phyloP scores from a whole-genome alignment of 441 rosid genomes.

The Populus trichocarpa region DNA sequence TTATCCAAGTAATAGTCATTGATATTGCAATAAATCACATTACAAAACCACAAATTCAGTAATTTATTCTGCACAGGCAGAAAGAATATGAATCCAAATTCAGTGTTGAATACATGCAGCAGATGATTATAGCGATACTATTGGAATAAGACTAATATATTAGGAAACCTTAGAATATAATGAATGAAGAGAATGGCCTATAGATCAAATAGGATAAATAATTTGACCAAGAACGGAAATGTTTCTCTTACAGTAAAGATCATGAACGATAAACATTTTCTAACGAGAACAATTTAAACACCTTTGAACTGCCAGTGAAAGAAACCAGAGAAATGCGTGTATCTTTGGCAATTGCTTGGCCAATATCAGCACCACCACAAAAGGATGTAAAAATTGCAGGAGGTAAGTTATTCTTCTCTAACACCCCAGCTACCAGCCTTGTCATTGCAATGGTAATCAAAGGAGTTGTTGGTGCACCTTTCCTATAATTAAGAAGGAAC shows the following conservation, averaged over 20 bases:
- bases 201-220: not conserved
- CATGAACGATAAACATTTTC: not conserved
- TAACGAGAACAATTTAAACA: slow-evolving; percentile 20
- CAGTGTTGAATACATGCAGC: not conserved
- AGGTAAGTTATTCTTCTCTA: slow-evolving; percentile 86
- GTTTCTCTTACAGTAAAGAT: not conserved
- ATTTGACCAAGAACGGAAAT: not conserved
- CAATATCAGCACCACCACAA: slow-evolving; percentile 94
- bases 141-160: not conserved
- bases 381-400: slow-evolving; percentile 91
- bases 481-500: slow-evolving; percentile 46
- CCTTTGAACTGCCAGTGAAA: slow-evolving; percentile 96
- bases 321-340: slow-evolving; percentile 77
- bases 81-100: not conserved
- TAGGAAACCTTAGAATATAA: not conserved
- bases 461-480: slow-evolving; percentile 97
- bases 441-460: slow-evolving; percentile 89
- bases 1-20: not conserved
- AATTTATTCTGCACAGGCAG: not conserved
- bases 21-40: not conserved
- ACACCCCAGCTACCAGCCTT: slow-evolving; percentile 72
- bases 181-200: not conserved
- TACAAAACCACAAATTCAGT: not conserved
- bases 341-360: slow-evolving; percentile 87
- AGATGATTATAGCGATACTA: not conserved